Percentiles rank a stretch among this genome's conserved stretches.
These are phyloP conservation scores for Yamadazyma blattariae DNA, from an alignment of 1,139 yeast species.

Conservation along the genomic window DNA sequence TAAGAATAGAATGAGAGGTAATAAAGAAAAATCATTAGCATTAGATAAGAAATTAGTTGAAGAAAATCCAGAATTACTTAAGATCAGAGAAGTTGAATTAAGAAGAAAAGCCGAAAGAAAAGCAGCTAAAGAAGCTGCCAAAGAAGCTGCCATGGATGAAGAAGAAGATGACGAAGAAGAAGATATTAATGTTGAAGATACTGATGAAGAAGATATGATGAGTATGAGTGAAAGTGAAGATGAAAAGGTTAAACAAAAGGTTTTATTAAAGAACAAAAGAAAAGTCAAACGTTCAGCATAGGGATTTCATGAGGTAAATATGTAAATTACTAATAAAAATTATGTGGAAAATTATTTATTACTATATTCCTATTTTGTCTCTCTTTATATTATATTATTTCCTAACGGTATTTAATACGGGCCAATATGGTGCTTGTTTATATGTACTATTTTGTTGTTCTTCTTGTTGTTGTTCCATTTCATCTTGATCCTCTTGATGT, in stretches of 20 bases:
- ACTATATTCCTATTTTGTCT: not conserved
- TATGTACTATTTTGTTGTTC: slow-evolving; percentile 9
- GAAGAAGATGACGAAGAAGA: slow-evolving; percentile 41
- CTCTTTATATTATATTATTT: not conserved
- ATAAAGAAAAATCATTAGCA: slow-evolving; percentile 80
- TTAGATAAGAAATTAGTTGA: slow-evolving; percentile 88
- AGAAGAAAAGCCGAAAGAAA: slow-evolving; percentile 74
- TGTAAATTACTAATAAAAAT: slow-evolving; percentile 10
- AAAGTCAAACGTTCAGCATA: slow-evolving; percentile 22
- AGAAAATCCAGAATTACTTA: slow-evolving; percentile 81
- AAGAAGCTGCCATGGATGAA: slow-evolving; percentile 48
- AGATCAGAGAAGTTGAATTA: slow-evolving; percentile 89
- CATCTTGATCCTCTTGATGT: slow-evolving; percentile 51
- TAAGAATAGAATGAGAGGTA: slow-evolving; percentile 99
- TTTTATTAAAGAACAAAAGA: slow-evolving; percentile 74
- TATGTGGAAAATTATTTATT: not conserved
- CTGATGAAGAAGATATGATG: slow-evolving; percentile 35
- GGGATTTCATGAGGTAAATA: slow-evolving; percentile 13
- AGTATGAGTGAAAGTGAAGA: slow-evolving; percentile 27
- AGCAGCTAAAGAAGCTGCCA: slow-evolving; percentile 57
- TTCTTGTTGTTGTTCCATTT: slow-evolving; percentile 1
- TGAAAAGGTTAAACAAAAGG: slow-evolving; percentile 60
- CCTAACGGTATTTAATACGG: slow-evolving; percentile 11
- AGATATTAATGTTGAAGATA: slow-evolving; percentile 44
- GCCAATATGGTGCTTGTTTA: slow-evolving; percentile 32